phyloP scores from a whole-genome alignment of 495 filamentous ascomycete genomes.

The Bryoglossum gracile region DNA sequence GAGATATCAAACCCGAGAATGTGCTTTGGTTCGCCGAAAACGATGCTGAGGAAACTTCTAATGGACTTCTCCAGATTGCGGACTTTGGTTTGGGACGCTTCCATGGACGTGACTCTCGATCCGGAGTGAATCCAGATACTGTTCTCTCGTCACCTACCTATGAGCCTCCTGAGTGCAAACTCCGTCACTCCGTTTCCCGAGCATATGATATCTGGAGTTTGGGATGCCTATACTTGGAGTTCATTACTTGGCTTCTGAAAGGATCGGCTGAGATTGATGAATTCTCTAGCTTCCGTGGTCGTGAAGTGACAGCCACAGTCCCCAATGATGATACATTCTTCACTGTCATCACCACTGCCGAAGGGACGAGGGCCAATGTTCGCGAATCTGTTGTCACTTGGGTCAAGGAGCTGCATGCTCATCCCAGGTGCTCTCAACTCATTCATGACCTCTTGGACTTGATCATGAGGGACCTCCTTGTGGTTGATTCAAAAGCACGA shows the following conservation, averaged over 20 bases:
- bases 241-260: constrained; percentile 17
- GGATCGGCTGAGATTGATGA: not conserved
- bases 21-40: constrained; percentile 22
- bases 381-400: constrained; percentile 9
- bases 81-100: constrained; percentile 23
- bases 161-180: constrained; percentile 31
- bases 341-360: constrained; percentile 3
- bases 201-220: constrained; percentile 38
- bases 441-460: constrained; percentile 18
- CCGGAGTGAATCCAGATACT: constrained; percentile 3
- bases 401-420: constrained; percentile 3
- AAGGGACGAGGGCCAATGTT: not conserved
- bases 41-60: not conserved
- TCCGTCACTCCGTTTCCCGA: constrained; percentile 20
- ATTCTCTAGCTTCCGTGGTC: constrained; percentile 4
- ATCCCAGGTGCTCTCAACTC: constrained; percentile 12
- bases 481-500: constrained; percentile 10
- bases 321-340: constrained; percentile 20
- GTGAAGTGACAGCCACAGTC: not conserved
- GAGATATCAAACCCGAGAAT: constrained; percentile 28
- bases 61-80: constrained; percentile 21
- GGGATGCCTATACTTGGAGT: constrained; percentile 37
- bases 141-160: constrained; percentile 27
- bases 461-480: constrained; percentile 14
- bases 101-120: constrained; percentile 16